Percentiles rank a stretch among this genome's conserved stretches.
These are phyloP conservation scores for Saksenaea vasiformis DNA, from an alignment of 371 early-diverging fungal genomes.

Conservation along the genomic window DNA sequence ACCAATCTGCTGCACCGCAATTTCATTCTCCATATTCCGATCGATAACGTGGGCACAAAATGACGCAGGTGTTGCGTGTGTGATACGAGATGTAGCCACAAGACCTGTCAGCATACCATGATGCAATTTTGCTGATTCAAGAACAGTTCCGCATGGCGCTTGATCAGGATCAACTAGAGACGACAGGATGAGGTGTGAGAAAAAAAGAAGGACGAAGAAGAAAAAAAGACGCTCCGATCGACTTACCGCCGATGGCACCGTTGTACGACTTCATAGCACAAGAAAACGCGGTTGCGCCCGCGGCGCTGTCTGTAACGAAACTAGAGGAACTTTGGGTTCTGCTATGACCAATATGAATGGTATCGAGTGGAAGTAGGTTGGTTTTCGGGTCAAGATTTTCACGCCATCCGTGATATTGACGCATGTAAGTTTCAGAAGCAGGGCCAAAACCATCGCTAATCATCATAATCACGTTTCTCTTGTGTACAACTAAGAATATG, in stretches of 20 bases:
- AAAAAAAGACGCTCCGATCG: not conserved
- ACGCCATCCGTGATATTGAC: constrained; percentile 71
- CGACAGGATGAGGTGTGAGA: not conserved
- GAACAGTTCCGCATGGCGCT: constrained; percentile 86
- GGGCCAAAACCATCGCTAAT: constrained; percentile 94
- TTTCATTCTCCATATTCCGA: constrained; percentile 78
- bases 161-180: constrained; percentile 58
- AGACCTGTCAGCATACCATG: constrained; percentile 82
- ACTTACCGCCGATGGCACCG: constrained; percentile 80
- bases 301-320: constrained; percentile 93
- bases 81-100: constrained; percentile 90
- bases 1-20: constrained; percentile 91
- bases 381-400: constrained; percentile 43
- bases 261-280: constrained; percentile 88
- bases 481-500: not conserved
- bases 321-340: constrained; percentile 82
- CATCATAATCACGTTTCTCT: constrained; percentile 84
- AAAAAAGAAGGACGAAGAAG: not conserved
- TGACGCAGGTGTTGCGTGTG: constrained; percentile 86
- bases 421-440: constrained; percentile 90
- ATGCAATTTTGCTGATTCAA: constrained; percentile 89
- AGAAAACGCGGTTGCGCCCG: constrained; percentile 94
- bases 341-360: constrained; percentile 82
- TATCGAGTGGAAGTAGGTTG: constrained; percentile 71
- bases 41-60: constrained; percentile 81